Percentiles rank a stretch among this genome's conserved stretches.
phyloP scores from a whole-genome alignment of 192 early-diverging fungal species.

The Chytriomyces sp. region DNA sequence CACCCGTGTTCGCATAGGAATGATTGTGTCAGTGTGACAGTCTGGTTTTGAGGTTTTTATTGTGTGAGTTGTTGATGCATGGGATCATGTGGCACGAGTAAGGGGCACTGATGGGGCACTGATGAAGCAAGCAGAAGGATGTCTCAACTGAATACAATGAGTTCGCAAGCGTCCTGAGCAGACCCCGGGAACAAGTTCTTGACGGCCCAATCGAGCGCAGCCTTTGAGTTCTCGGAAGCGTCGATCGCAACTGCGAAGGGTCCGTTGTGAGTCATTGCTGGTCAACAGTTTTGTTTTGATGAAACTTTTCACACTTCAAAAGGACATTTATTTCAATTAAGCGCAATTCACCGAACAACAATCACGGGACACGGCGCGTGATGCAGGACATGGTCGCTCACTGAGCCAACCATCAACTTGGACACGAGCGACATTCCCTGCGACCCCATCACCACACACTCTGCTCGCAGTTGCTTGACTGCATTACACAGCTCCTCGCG shows the following conservation, averaged over 20 bases:
- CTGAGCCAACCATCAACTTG: slow-evolving; percentile 3
- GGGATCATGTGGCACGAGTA: background rate
- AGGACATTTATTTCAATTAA: background rate
- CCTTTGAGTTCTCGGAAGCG: background rate
- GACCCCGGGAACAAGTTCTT: background rate
- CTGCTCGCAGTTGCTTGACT: background rate
- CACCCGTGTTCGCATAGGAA: background rate
- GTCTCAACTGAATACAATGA: background rate
- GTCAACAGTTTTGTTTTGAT: background rate
- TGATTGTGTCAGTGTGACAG: background rate
- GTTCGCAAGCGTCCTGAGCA: too few relatives aligned
- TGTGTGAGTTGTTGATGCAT: background rate
- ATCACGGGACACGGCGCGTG: background rate
- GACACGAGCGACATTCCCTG: slow-evolving; percentile 5
- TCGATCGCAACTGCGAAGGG: background rate
- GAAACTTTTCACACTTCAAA: too few relatives aligned
- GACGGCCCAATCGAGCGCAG: background rate
- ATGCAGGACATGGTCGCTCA: slow-evolving; percentile 11
- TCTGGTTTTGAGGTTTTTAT: background rate
- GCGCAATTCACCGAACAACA: slow-evolving; percentile 5
- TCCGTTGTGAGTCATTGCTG: background rate
- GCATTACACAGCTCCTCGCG: background rate
- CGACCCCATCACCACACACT: slow-evolving; percentile 4
- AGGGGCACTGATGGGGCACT: too few relatives aligned
- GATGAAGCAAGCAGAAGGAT: too few relatives aligned